Evolutionary conservation across 202 grass and related monocot species (phyloP).

Genomic region (Miscanthus sacchariflorus): DNA sequence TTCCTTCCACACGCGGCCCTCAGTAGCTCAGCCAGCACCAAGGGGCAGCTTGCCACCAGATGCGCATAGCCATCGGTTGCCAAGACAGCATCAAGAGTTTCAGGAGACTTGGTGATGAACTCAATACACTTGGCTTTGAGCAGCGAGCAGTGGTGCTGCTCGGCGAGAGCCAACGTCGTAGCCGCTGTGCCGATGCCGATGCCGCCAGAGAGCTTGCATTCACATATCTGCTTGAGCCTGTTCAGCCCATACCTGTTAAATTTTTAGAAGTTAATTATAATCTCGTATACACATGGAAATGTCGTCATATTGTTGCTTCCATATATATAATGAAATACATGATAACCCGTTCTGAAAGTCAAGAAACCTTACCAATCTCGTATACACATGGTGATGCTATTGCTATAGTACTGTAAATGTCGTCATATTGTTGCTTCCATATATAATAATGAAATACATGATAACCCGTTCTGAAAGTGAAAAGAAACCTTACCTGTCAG

Average conservation of each 20-base stretch:
- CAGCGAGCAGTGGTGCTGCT: constrained; percentile 35
- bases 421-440: background rate
- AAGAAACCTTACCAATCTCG: too few species aligned
- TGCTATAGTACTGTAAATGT: too few species aligned
- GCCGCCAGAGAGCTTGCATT: constrained; percentile 1
- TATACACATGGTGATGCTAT: too few species aligned
- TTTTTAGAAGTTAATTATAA: too few species aligned
- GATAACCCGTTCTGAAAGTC: too few species aligned
- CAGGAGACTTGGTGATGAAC: constrained; percentile 23
- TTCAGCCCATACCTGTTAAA: constrained; percentile 1
- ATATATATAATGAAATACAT: too few species aligned
- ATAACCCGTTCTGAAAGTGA: background rate
- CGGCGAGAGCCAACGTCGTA: constrained; percentile 27
- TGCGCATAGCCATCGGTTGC: constrained; percentile 16
- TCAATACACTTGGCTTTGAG: constrained; percentile 51
- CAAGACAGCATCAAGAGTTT: constrained; percentile 7
- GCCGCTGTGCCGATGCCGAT: constrained; percentile 1
- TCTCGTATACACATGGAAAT: too few species aligned
- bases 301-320: too few species aligned
- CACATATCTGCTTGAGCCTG: constrained; percentile 47
- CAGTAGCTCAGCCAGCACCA: constrained; percentile 24
- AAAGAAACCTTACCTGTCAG: background rate
- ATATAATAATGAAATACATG: background rate
- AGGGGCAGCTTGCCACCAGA: constrained; percentile 4
- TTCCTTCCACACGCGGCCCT: background rate